A percentile compares a stretch with the other conserved stretches of the same genome.
Conservation (phyloP, 768 basidiomycete species). For the Chalciporus pseudorubinellus region DNA sequence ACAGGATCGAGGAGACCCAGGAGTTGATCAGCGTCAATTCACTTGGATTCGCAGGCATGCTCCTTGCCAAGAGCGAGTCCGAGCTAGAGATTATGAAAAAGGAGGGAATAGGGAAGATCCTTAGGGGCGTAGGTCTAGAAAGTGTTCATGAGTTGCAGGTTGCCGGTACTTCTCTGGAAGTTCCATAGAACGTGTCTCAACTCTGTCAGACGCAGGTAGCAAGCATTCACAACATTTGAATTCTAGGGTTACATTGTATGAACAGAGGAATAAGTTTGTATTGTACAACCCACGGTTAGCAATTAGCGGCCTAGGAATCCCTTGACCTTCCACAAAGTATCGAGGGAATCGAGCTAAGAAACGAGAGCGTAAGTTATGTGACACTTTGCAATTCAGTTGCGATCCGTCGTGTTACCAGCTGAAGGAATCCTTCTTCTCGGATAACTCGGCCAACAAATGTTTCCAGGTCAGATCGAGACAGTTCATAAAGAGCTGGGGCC, state of each 20-base stretch:
- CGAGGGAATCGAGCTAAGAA: constrained; percentile 51
- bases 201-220: background rate
- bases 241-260: background rate
- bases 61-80: constrained; percentile 79
- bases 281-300: background rate
- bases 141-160: constrained; percentile 70
- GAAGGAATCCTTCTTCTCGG: constrained; percentile 72
- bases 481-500: constrained; percentile 48
- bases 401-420: constrained; percentile 51
- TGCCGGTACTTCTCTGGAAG: constrained; percentile 43
- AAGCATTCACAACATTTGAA: background rate
- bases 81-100: constrained; percentile 69
- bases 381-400: background rate
- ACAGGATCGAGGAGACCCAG: constrained; percentile 51
- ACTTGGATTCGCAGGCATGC: constrained; percentile 85
- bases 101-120: constrained; percentile 60
- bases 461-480: constrained; percentile 54
- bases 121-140: constrained; percentile 60
- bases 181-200: constrained; percentile 18
- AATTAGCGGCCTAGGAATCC: constrained; percentile 32
- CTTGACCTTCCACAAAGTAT: constrained; percentile 53
- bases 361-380: constrained; percentile 12
- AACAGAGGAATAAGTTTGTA: background rate
- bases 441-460: constrained; percentile 57
- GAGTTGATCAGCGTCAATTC: constrained; percentile 74